Conservation (phyloP, 306 rosid species). For the Ormosia emarginata region DNA sequence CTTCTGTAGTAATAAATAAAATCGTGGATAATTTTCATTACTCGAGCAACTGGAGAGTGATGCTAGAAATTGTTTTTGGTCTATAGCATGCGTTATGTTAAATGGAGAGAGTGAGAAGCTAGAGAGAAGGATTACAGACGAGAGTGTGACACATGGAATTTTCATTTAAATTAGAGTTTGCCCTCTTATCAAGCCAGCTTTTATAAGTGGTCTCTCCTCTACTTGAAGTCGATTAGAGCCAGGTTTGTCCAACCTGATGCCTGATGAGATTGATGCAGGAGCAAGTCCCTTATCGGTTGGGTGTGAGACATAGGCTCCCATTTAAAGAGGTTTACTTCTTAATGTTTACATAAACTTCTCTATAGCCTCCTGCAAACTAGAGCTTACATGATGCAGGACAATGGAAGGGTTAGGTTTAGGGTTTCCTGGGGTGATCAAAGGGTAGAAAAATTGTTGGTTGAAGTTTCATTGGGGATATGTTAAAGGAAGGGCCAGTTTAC, state of each 20-base stretch:
- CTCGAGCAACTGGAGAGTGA: background rate
- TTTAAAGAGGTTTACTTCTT: background rate
- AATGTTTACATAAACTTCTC: background rate
- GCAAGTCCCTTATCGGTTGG: background rate
- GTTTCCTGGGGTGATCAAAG: background rate
- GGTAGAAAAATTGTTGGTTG: background rate
- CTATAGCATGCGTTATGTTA: background rate
- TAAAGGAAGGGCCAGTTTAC: background rate
- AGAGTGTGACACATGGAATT: background rate
- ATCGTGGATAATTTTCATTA: background rate
- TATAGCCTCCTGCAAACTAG: background rate
- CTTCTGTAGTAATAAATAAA: background rate
- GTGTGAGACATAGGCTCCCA: background rate
- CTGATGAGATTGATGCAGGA: background rate
- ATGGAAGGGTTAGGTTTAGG: background rate
- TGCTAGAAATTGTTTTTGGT: background rate
- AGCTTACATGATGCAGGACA: background rate
- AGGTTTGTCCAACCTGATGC: background rate
- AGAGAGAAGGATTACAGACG: background rate
- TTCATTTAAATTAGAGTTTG: background rate
- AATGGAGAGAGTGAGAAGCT: background rate
- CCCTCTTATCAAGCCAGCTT: background rate
- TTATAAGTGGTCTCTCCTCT: background rate
- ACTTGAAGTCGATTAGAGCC: background rate
- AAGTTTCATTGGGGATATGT: background rate